Evolutionary conservation across 2,329 filamentous ascomycete genomes (phyloP).

Genomic region (Beauveria bassiana): DNA sequence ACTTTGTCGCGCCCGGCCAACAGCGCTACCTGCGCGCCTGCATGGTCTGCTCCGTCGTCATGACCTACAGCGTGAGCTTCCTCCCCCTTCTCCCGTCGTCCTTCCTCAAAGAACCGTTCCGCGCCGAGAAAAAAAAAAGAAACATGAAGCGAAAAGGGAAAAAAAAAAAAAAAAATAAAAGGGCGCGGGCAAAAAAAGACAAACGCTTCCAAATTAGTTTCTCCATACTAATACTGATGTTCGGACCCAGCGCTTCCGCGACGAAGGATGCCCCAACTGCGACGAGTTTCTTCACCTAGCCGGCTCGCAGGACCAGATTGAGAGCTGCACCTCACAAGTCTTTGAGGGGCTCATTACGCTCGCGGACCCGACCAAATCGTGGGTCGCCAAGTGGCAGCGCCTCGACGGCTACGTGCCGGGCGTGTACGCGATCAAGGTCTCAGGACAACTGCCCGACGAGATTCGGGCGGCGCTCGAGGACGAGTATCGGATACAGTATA

Average conservation of each 20-base stretch:
- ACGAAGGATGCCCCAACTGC: constrained; percentile 92
- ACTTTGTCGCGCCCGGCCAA: constrained; percentile 66
- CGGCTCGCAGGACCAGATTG: constrained; percentile 70
- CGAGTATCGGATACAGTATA: constrained; percentile 56
- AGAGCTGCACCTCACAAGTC: constrained; percentile 90
- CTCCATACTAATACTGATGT: too few species aligned
- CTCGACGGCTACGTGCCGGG: constrained; percentile 82
- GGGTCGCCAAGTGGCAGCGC: constrained; percentile 96
- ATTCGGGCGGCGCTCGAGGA: constrained; percentile 53
- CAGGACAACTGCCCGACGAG: constrained; percentile 66
- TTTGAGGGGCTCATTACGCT: constrained; percentile 90
- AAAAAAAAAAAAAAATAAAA: background rate
- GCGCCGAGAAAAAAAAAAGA: background rate
- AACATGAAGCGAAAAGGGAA: too few species aligned
- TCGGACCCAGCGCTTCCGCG: constrained; percentile 63
- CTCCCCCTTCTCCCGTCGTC: constrained; percentile 2
- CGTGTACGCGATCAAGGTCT: constrained; percentile 92
- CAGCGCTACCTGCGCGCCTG: constrained; percentile 87
- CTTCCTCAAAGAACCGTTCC: background rate
- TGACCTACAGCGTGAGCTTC: constrained; percentile 60
- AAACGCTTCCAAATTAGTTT: too few species aligned
- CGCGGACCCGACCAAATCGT: constrained; percentile 72
- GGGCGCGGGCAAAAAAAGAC: background rate
- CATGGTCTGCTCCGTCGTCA: constrained; percentile 97
- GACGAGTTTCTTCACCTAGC: constrained; percentile 82